Conservation (phyloP, 2,329 filamentous ascomycete species). For the Phyllosticta citrichinensis region DNA sequence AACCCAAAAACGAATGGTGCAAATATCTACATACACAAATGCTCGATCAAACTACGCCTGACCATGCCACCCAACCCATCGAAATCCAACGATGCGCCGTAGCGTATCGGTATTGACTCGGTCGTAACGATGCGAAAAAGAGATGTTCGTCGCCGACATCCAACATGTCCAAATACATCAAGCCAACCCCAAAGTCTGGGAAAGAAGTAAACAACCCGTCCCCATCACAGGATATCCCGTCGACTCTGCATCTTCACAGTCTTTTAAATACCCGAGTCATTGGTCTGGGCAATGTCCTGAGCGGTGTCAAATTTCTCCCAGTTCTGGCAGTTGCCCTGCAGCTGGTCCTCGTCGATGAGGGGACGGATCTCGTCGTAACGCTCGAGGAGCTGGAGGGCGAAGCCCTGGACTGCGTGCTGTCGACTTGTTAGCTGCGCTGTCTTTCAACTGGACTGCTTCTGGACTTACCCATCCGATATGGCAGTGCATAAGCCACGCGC, state of each 20-base stretch:
- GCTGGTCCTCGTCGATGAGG: slow-evolving; percentile 1
- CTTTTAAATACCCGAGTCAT: background rate
- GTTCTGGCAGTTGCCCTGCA: slow-evolving; percentile 2
- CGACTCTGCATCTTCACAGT: background rate
- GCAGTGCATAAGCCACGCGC: slow-evolving; percentile 21
- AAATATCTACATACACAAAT: background rate
- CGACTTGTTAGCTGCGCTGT: slow-evolving; percentile 14
- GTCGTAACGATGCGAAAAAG: background rate
- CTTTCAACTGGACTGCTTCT: background rate
- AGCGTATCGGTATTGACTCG: background rate
- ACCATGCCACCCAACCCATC: background rate
- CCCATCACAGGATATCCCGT: background rate
- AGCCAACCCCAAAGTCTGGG: background rate
- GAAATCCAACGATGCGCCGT: background rate
- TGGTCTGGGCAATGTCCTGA: background rate
- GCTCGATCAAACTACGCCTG: background rate
- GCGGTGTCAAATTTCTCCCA: background rate
- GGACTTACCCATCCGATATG: slow-evolving; percentile 5
- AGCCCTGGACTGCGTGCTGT: slow-evolving; percentile 24
- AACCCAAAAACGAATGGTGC: background rate
- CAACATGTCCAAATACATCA: background rate
- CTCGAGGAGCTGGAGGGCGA: slow-evolving; percentile 47
- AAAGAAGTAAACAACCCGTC: background rate
- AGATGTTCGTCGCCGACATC: background rate
- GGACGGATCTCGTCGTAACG: slow-evolving; percentile 20